A percentile compares a stretch with the other conserved stretches of the same genome.
phyloP scores from a whole-genome alignment of 345 rosid genomes.

The Eutrema yunnanense region DNA sequence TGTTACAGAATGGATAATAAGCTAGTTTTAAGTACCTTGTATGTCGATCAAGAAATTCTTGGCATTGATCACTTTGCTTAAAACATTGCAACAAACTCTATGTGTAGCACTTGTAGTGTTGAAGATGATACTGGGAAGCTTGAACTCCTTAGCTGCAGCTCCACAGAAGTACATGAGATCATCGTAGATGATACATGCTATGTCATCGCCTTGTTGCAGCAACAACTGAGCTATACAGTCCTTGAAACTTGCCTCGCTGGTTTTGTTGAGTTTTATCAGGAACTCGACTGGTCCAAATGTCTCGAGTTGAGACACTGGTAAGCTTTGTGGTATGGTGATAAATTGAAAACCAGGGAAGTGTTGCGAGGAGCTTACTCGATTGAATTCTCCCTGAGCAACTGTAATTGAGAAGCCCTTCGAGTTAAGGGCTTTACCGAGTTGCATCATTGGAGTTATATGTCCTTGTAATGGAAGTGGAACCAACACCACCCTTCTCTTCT shows the following conservation, averaged over 20 bases:
- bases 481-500: conserved; percentile 26
- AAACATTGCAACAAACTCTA: too few species aligned
- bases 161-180: conserved; percentile 3
- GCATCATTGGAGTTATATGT: conserved; percentile 55
- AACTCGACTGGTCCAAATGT: neutral
- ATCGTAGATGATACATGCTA: conserved; percentile 34
- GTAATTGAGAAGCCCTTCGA: conserved; percentile 48
- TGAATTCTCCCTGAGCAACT: conserved; percentile 27
- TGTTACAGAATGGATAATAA: too few species aligned
- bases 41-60: too few species aligned
- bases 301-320: conserved; percentile 12
- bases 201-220: neutral
- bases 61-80: too few species aligned
- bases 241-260: conserved; percentile 24
- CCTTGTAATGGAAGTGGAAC: conserved; percentile 49
- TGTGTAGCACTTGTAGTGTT: neutral
- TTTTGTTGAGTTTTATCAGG: conserved; percentile 24
- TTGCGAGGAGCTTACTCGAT: conserved; percentile 17
- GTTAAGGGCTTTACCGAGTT: conserved; percentile 41
- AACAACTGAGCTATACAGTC: neutral
- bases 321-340: conserved; percentile 28
- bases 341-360: conserved; percentile 28
- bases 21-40: too few species aligned
- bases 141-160: neutral
- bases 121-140: neutral